Evolutionary conservation across 768 basidiomycete genomes (phyloP).

Genomic region (Podaxis sp.): DNA sequence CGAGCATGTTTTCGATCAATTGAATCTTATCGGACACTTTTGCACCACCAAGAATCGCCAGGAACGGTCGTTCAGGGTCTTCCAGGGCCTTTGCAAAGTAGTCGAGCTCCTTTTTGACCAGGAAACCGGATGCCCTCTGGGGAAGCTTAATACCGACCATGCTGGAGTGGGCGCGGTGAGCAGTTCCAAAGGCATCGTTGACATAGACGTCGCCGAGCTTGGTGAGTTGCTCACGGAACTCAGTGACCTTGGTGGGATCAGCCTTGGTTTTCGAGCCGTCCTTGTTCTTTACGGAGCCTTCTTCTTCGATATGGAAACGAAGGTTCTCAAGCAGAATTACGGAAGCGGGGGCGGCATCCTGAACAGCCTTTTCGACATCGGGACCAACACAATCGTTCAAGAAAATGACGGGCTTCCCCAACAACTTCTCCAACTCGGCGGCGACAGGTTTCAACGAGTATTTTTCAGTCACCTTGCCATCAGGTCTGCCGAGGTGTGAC

Average conservation of each 20-base stretch:
- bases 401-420: constrained; percentile 75
- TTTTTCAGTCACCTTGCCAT: constrained; percentile 84
- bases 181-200: constrained; percentile 99
- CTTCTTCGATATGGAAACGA: constrained; percentile 98
- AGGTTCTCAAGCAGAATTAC: constrained; percentile 95
- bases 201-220: constrained; percentile 93
- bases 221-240: constrained; percentile 87
- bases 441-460: constrained; percentile 91
- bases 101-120: constrained; percentile 98
- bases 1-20: constrained; percentile 97
- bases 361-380: constrained; percentile 77
- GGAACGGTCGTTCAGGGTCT: constrained; percentile 90
- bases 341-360: constrained; percentile 57
- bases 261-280: constrained; percentile 96
- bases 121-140: constrained; percentile 90
- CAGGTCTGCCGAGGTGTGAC: constrained; percentile 97
- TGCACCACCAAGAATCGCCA: constrained; percentile 96
- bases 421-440: constrained; percentile 68
- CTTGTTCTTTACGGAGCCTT: constrained; percentile 90
- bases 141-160: constrained; percentile 97
- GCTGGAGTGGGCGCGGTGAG: constrained; percentile 96
- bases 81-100: constrained; percentile 98
- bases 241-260: constrained; percentile 69
- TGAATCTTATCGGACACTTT: constrained; percentile 99
- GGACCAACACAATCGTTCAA: constrained; percentile 81